Evolutionary conservation across 139 green algal genomes (phyloP).

Genomic region (Mesotaenium endlicherianum): DNA sequence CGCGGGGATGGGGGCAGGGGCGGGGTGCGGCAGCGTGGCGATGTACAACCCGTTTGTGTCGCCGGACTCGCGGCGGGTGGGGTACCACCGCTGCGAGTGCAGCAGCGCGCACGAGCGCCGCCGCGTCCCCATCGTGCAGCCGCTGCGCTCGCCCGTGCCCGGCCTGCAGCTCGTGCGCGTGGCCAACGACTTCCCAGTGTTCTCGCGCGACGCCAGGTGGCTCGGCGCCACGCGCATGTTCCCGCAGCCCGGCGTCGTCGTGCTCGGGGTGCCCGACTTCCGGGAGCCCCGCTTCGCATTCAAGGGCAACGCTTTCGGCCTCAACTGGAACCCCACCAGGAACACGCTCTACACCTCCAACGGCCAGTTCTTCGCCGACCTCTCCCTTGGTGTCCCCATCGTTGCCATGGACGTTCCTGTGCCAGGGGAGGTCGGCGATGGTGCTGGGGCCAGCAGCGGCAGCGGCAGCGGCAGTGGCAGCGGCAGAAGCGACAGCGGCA

Average conservation of each 20-base stretch:
- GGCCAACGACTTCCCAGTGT: not conserved
- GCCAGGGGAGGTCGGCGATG: not conserved
- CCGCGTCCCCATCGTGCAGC: not conserved
- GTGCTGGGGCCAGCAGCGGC: not conserved
- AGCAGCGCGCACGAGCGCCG: not conserved
- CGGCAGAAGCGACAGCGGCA: not conserved
- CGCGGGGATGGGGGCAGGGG: not conserved
- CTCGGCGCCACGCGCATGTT: not conserved
- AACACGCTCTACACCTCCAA: not conserved
- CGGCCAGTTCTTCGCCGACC: not conserved
- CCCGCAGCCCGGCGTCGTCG: not conserved
- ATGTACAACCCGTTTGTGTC: conserved; percentile 11
- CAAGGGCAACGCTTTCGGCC: conserved; percentile 4
- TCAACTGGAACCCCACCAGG: conserved; percentile 1
- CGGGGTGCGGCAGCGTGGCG: not conserved
- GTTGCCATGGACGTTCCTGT: not conserved
- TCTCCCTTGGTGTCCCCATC: not conserved
- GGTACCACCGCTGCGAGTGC: conserved; percentile 17
- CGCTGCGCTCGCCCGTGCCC: not conserved
- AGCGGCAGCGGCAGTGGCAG: too few relatives aligned
- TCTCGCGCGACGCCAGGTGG: not conserved
- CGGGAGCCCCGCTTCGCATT: not conserved
- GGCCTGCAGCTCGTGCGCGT: not conserved
- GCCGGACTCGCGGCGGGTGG: not conserved
- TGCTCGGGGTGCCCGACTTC: not conserved